Conservation (phyloP, 2,329 filamentous ascomycete genomes). For the Didymella lethalis region DNA sequence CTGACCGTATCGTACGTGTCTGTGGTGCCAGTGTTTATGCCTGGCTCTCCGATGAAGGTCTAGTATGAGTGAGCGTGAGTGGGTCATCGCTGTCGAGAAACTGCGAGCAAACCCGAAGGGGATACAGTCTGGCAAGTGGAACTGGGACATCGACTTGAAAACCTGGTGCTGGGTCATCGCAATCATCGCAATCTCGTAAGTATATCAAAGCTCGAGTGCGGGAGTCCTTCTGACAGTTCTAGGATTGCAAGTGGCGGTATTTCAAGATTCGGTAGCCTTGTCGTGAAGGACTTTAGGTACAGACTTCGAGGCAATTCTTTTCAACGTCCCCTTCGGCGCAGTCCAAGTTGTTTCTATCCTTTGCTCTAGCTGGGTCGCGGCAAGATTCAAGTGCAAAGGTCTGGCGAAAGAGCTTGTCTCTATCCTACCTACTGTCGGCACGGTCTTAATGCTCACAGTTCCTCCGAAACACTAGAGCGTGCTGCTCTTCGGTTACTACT, state of each 20-base stretch:
- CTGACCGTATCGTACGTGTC: neutral
- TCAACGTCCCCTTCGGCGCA: neutral
- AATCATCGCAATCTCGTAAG: neutral
- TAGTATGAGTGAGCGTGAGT: neutral
- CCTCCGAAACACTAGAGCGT: neutral
- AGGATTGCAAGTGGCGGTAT: neutral
- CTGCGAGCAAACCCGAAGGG: neutral
- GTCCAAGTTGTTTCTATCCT: neutral
- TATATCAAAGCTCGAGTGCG: neutral
- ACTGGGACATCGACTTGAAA: neutral
- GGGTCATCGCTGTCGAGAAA: neutral
- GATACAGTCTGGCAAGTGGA: neutral
- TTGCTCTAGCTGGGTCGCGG: neutral
- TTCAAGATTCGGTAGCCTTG: neutral
- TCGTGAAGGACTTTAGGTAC: neutral
- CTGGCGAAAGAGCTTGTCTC: neutral
- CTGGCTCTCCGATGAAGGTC: neutral
- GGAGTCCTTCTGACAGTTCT: neutral
- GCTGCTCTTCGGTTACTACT: neutral
- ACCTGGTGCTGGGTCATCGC: neutral
- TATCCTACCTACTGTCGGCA: neutral
- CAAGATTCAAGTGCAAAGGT: neutral
- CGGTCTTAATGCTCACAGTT: neutral
- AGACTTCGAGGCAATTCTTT: neutral
- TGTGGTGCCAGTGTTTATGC: neutral